Evolutionary conservation across 2,329 filamentous ascomycete genomes (phyloP).

Genomic region (Aureobasidium sp.): DNA sequence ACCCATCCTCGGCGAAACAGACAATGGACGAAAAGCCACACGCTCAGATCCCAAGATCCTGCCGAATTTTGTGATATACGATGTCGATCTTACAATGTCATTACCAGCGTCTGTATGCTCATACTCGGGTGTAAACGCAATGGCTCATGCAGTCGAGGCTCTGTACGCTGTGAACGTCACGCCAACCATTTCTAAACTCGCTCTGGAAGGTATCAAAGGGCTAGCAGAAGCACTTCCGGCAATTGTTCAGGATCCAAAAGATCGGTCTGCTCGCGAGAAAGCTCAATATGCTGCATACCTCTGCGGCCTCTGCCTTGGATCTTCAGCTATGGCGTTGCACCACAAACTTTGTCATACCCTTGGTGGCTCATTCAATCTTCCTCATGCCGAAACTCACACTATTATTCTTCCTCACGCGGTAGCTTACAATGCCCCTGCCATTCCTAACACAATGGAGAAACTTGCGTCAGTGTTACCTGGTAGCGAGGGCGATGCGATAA

Average conservation of each 20-base stretch:
- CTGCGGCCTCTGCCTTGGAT: slow-evolving; percentile 52
- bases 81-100: slow-evolving; percentile 55
- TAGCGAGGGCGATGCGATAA: slow-evolving; percentile 49
- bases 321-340: slow-evolving; percentile 54
- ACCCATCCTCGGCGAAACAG: slow-evolving; percentile 54
- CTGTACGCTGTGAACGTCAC: slow-evolving; percentile 50
- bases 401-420: slow-evolving; percentile 54
- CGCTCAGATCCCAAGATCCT: slow-evolving; percentile 50
- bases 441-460: slow-evolving; percentile 44
- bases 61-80: slow-evolving; percentile 54
- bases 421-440: slow-evolving; percentile 51
- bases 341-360: slow-evolving; percentile 60
- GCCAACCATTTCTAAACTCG: slow-evolving; percentile 53
- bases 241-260: slow-evolving; percentile 38
- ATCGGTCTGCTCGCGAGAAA: neutral
- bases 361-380: slow-evolving; percentile 54
- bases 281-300: slow-evolving; percentile 58
- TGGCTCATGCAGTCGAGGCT: slow-evolving; percentile 58
- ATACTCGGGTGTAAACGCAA: slow-evolving; percentile 56
- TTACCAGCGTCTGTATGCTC: slow-evolving; percentile 45
- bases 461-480: slow-evolving; percentile 47
- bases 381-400: slow-evolving; percentile 58
- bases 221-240: slow-evolving; percentile 46
- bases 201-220: slow-evolving; percentile 47
- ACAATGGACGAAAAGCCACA: slow-evolving; percentile 50